Evolutionary conservation across 371 early-diverging fungal genomes (phyloP).

Genomic region (Syncephalastrum sp.): DNA sequence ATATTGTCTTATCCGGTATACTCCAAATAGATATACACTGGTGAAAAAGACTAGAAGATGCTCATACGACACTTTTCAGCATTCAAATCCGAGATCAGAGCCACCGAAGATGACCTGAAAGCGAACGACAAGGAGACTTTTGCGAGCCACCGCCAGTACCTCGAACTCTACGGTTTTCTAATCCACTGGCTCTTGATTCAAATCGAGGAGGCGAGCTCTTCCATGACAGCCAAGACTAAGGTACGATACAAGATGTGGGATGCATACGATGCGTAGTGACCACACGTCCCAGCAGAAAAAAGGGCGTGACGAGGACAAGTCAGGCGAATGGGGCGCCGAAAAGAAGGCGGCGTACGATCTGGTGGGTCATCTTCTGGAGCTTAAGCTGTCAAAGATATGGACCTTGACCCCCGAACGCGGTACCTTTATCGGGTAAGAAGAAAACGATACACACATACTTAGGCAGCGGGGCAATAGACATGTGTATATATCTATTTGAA

Average conservation of each 20-base stretch:
- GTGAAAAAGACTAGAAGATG: neutral
- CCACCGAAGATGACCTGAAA: slow-evolving; percentile 58
- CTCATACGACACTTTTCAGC: slow-evolving; percentile 34
- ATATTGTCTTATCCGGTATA: slow-evolving; percentile 67
- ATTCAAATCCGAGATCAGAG: slow-evolving; percentile 61
- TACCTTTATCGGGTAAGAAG: slow-evolving; percentile 59
- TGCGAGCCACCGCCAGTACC: slow-evolving; percentile 54
- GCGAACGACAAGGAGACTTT: slow-evolving; percentile 67
- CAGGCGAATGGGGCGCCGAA: slow-evolving; percentile 59
- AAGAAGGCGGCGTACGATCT: slow-evolving; percentile 55
- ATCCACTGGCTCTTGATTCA: slow-evolving; percentile 68
- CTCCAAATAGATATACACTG: neutral
- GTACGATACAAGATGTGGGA: slow-evolving; percentile 4
- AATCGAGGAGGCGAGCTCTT: slow-evolving; percentile 58
- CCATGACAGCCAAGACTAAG: slow-evolving; percentile 34
- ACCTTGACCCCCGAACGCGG: slow-evolving; percentile 77
- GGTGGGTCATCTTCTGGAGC: slow-evolving; percentile 54
- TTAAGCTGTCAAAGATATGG: slow-evolving; percentile 79
- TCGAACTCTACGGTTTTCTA: slow-evolving; percentile 80
- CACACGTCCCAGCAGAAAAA: slow-evolving; percentile 23
- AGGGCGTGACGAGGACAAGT: slow-evolving; percentile 24
- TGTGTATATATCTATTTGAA: too few relatives aligned
- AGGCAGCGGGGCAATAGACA: too few relatives aligned
- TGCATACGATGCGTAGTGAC: neutral
- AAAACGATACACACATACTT: neutral